These are phyloP conservation scores for Cladosporium sp. DNA, from an alignment of 2,329 filamentous ascomycete genomes.

Conservation along the genomic window DNA sequence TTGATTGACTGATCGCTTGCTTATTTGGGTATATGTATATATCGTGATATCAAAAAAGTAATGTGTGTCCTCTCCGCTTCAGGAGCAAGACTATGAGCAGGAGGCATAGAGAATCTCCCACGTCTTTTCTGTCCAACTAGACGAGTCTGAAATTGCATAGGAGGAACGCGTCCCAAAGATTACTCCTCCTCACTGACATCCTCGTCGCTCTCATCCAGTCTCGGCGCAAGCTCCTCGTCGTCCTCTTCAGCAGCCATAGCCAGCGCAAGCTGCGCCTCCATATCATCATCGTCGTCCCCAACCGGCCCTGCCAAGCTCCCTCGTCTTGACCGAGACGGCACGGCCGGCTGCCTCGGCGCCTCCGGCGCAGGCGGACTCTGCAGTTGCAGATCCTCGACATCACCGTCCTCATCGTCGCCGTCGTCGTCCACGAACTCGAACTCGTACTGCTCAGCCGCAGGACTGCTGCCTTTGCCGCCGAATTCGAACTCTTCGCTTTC, in stretches of 20 bases:
- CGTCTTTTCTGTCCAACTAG: neutral
- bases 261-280: constrained; percentile 45
- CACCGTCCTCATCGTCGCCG: constrained; percentile 38
- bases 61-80: neutral
- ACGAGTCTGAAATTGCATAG: neutral
- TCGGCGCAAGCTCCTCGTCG: constrained; percentile 29
- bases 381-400: constrained; percentile 35
- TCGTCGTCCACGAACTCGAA: constrained; percentile 33
- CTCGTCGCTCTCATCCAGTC: constrained; percentile 45
- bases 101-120: neutral
- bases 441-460: constrained; percentile 27
- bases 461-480: constrained; percentile 10
- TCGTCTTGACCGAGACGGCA: constrained; percentile 22
- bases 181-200: constrained; percentile 36
- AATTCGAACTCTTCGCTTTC: constrained; percentile 12
- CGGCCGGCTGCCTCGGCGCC: constrained; percentile 25
- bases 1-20: neutral
- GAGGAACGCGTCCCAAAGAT: neutral
- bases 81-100: neutral
- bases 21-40: constrained; percentile 7
- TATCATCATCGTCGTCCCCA: constrained; percentile 41
- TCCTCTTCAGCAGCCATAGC: constrained; percentile 40
- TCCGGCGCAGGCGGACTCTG: constrained; percentile 32
- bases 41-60: neutral
- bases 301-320: constrained; percentile 25